Evolutionary conservation across 768 basidiomycete genomes (phyloP), one percentile per base, ranked within the genome.

Genomic region (Russula compacta): DNA sequence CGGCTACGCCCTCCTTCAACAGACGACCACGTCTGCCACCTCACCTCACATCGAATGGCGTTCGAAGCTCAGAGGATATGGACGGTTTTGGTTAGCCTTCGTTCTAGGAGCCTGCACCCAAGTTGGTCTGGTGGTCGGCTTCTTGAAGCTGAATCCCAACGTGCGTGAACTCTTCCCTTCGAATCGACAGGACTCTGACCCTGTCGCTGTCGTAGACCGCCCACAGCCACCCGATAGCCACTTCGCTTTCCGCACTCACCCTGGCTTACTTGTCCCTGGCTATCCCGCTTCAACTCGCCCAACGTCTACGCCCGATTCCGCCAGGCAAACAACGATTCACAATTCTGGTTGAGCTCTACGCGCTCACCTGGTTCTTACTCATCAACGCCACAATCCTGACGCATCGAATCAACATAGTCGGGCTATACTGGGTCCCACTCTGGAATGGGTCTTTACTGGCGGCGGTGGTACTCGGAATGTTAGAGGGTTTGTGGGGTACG

Each of bases 41-140:
- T 56, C 50, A 24, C 21, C 29, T 35, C 56, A 9, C 12, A 21
- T 17, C 2, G 21, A 11, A 59, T 63, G 60, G 36, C 35, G 60
- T 14, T 38, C 66, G 35, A 58, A 59, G 43, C 63, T 62, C 21
- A 47, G 66, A 75, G 75, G 72, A 46, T 83, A 83, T 73, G 73
- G 76, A 24, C 81, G 82, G 58, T 85, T 90, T 67, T 89, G 86
- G 82, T 65, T 84, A 0, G 78, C 83, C 1, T 66, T 88, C 40
- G 49, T 77, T 9, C 65, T 83, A 11, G 73, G 76, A 2, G 64
- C 78, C 4, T 77, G 71, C 7, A 64, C 80, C 2, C 81, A 87
- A 63, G 73, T 70, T 2, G 74, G 76, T 2, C 72, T 89, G 7
- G 74, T 82, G 3, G 68, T 75, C 49, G 75, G 75, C 4, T 84